Percentiles rank a stretch among this genome's conserved stretches.
Conservation (phyloP, 768 basidiomycete species). For the Termitomyces sp. region DNA sequence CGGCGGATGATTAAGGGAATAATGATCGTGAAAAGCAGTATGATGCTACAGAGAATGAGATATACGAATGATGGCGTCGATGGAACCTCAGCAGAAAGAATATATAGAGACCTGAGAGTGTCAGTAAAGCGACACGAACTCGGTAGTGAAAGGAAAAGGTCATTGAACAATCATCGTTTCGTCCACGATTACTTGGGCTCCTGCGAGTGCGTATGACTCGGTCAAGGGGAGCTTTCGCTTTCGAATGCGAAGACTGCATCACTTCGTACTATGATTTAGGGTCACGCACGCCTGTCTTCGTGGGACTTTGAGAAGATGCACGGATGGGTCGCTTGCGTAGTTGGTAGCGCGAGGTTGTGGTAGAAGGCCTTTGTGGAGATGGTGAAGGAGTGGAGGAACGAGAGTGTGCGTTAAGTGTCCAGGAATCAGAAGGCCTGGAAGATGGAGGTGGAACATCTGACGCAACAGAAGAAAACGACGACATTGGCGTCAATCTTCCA, state of each 20-base stretch:
- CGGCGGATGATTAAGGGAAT: neutral
- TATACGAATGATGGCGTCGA: neutral
- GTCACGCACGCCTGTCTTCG: conserved; percentile 9
- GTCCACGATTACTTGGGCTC: conserved; percentile 1
- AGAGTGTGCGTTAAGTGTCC: neutral
- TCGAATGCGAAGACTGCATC: conserved; percentile 14
- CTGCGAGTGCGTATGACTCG: conserved; percentile 17
- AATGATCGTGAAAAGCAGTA: neutral
- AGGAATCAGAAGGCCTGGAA: conserved; percentile 2
- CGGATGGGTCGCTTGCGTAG: conserved; percentile 29
- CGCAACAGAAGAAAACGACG: conserved; percentile 15
- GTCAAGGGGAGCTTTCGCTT: conserved; percentile 15
- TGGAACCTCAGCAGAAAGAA: conserved; percentile 3
- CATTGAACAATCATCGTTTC: conserved; percentile 7
- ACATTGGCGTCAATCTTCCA: conserved; percentile 12
- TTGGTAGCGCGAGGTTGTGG: conserved; percentile 24
- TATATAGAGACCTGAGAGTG: conserved; percentile 7
- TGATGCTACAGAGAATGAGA: neutral
- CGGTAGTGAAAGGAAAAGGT: neutral
- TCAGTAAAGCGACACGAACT: neutral
- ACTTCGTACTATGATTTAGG: conserved; percentile 11
- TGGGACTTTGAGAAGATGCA: conserved; percentile 15
- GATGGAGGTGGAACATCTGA: conserved; percentile 11
- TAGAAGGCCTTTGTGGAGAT: conserved; percentile 5
- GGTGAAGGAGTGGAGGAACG: conserved; percentile 15